Evolutionary conservation across 768 basidiomycete genomes (phyloP).

Genomic region (Lyophyllum decastes): DNA sequence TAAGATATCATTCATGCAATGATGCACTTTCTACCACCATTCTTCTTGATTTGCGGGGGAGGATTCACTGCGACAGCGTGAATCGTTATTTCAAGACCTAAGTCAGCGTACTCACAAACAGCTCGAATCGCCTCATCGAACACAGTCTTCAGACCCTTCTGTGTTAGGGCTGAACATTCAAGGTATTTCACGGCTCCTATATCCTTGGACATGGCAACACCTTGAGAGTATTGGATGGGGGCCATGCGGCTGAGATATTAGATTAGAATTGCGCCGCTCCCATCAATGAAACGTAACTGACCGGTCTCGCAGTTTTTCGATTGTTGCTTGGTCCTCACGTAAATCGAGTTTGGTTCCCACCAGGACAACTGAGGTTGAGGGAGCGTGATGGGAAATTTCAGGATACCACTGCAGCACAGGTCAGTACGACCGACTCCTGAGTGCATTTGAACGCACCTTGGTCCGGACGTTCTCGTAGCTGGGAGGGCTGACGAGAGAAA

Average conservation of each 20-base stretch:
- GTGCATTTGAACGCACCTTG: slow-evolving; percentile 59
- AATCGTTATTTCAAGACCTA: background rate
- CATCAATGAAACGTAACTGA: slow-evolving; percentile 28
- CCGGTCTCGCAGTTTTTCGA: slow-evolving; percentile 93
- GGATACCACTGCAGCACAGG: slow-evolving; percentile 77
- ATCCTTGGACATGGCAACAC: slow-evolving; percentile 88
- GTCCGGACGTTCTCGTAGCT: slow-evolving; percentile 99
- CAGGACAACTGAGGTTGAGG: slow-evolving; percentile 88
- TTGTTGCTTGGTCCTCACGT: slow-evolving; percentile 90
- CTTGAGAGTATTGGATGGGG: slow-evolving; percentile 91
- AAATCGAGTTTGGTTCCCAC: slow-evolving; percentile 98
- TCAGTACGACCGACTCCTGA: slow-evolving; percentile 9
- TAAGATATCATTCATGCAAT: slow-evolving; percentile 57
- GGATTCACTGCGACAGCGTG: slow-evolving; percentile 63
- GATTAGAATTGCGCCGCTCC: background rate
- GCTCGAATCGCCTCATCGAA: slow-evolving; percentile 99
- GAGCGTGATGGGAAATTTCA: slow-evolving; percentile 97
- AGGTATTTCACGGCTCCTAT: slow-evolving; percentile 96
- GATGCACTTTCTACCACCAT: slow-evolving; percentile 57
- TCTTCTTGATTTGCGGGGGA: slow-evolving; percentile 59
- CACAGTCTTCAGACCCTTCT: slow-evolving; percentile 98
- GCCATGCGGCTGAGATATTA: slow-evolving; percentile 73
- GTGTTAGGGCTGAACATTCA: slow-evolving; percentile 94
- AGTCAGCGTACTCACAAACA: slow-evolving; percentile 66
- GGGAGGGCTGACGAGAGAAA: slow-evolving; percentile 96